Conservation (phyloP, 306 rosid genomes). For the Vigna mungo region DNA sequence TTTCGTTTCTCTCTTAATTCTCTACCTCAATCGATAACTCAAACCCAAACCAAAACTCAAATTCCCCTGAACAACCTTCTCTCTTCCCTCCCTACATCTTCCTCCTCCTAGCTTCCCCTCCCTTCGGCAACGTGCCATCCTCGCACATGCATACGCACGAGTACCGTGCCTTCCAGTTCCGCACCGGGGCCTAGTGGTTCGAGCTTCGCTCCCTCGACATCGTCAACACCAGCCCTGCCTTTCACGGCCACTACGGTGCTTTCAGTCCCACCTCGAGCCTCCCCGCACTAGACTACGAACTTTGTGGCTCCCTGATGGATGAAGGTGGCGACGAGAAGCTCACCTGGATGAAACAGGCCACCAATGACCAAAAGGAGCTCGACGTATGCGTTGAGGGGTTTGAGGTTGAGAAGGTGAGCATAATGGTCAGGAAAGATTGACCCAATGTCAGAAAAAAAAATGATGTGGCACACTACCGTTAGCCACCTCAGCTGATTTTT, state of each 20-base stretch:
- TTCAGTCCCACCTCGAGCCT: constrained; percentile 74
- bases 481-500: too few species aligned
- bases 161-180: constrained; percentile 83
- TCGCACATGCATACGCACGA: constrained; percentile 78
- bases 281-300: constrained; percentile 59
- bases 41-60: not conserved
- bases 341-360: constrained; percentile 46
- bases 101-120: constrained; percentile 75
- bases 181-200: constrained; percentile 41
- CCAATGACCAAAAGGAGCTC: constrained; percentile 72
- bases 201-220: constrained; percentile 69
- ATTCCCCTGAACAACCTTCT: constrained; percentile 9
- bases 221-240: constrained; percentile 89
- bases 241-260: constrained; percentile 78
- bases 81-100: constrained; percentile 66
- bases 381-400: constrained; percentile 70
- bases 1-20: constrained; percentile 55
- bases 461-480: too few species aligned
- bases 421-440: constrained; percentile 56
- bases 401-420: constrained; percentile 61
- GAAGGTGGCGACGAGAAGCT: constrained; percentile 53
- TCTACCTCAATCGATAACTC: constrained; percentile 47
- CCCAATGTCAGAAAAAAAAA: too few species aligned
- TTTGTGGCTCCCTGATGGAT: constrained; percentile 57
- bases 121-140: constrained; percentile 44